Conservation (phyloP, 2,329 filamentous ascomycete genomes). For the Penicillium sclerotigenum region DNA sequence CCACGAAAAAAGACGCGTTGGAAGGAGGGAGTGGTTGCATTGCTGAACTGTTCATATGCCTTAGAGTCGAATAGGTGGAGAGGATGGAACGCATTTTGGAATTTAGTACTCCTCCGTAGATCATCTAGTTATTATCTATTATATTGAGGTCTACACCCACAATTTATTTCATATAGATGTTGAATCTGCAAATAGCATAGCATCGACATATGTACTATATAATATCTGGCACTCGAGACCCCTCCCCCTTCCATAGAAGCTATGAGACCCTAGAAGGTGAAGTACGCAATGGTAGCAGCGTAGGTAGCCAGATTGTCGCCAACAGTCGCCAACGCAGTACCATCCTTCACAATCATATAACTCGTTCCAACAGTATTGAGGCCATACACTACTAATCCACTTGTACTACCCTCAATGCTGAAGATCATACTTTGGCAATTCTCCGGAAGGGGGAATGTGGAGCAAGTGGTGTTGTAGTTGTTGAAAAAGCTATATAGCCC, state of each 20-base stretch:
- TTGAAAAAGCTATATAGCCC: slow-evolving; percentile 57
- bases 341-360: slow-evolving; percentile 48
- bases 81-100: too few relatives aligned
- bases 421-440: slow-evolving; percentile 52
- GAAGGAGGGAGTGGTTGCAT: too few relatives aligned
- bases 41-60: too few relatives aligned
- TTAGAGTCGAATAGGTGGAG: too few relatives aligned
- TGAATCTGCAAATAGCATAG: neutral
- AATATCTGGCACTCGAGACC: neutral
- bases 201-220: neutral
- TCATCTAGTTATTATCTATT: too few relatives aligned
- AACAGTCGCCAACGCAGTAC: slow-evolving; percentile 42
- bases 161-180: neutral
- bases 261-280: slow-evolving; percentile 23
- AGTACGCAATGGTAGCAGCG: slow-evolving; percentile 44
- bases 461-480: slow-evolving; percentile 49
- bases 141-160: too few relatives aligned
- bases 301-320: slow-evolving; percentile 49
- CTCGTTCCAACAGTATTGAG: slow-evolving; percentile 48
- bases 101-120: too few relatives aligned
- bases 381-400: slow-evolving; percentile 43
- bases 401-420: slow-evolving; percentile 43
- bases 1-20: too few relatives aligned
- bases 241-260: neutral
- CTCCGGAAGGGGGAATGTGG: slow-evolving; percentile 37